Evolutionary conservation across 176 grass and related monocot genomes (phyloP).

Genomic region (Bromus sterilis): DNA sequence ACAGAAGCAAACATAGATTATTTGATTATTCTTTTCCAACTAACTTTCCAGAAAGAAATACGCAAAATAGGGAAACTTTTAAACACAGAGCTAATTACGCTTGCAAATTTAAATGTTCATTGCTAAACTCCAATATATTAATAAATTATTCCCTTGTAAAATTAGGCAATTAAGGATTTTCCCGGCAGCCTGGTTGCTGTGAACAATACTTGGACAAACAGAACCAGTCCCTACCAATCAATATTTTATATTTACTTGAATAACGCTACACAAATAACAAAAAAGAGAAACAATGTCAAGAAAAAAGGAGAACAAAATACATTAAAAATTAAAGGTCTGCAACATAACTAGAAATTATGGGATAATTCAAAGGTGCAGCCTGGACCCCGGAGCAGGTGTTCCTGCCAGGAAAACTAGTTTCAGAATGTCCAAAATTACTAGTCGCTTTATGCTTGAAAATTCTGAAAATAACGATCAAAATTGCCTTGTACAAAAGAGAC

Average conservation of each 20-base stretch:
- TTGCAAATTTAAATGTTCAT: not conserved
- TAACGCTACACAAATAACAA: not conserved
- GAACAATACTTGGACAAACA: not conserved
- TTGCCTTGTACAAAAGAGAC: not conserved
- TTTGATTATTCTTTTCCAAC: not conserved
- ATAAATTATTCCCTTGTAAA: not conserved
- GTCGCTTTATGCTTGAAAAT: not conserved
- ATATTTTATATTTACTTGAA: not conserved
- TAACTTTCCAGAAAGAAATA: not conserved
- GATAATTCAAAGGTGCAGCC: not conserved
- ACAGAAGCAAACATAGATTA: not conserved
- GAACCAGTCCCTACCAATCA: not conserved
- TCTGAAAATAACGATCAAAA: not conserved
- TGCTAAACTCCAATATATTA: slow-evolving; percentile 5
- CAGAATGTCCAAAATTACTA: not conserved
- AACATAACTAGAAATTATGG: not conserved
- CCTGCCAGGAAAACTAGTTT: not conserved
- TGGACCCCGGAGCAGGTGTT: not conserved
- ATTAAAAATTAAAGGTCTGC: not conserved
- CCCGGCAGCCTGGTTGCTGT: not conserved
- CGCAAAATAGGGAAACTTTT: not conserved
- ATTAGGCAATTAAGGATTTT: not conserved
- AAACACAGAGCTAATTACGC: not conserved
- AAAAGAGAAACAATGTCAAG: not conserved
- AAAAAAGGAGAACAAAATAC: not conserved